Percentiles rank a stretch among this genome's conserved stretches.
Conservation (phyloP, 2,329 filamentous ascomycete genomes). For the Aspergillus sp. region DNA sequence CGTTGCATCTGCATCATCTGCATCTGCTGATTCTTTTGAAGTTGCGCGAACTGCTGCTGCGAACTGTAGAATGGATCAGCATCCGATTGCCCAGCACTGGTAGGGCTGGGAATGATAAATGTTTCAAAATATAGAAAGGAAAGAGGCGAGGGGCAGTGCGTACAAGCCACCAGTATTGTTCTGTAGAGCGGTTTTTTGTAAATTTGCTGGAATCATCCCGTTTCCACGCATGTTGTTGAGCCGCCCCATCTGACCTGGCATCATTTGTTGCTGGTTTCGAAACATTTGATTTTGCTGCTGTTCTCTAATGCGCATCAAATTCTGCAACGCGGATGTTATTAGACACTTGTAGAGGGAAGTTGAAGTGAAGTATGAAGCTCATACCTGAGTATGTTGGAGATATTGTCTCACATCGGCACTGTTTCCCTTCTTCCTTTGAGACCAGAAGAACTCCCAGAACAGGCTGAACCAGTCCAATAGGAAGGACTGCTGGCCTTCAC, state of each 20-base stretch:
- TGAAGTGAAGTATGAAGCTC: neutral
- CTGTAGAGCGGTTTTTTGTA: constrained; percentile 74
- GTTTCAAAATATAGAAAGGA: neutral
- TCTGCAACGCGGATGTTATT: constrained; percentile 44
- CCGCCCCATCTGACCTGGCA: constrained; percentile 55
- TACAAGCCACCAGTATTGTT: constrained; percentile 59
- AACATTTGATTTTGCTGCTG: constrained; percentile 75
- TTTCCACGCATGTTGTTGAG: constrained; percentile 57
- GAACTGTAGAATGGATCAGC: constrained; percentile 43
- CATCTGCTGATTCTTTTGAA: constrained; percentile 58
- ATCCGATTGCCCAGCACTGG: constrained; percentile 6
- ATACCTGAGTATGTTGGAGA: constrained; percentile 77
- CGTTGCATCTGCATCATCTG: constrained; percentile 79
- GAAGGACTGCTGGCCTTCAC: constrained; percentile 69
- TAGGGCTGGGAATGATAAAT: neutral
- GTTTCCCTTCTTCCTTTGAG: constrained; percentile 70
- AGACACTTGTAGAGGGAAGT: constrained; percentile 17
- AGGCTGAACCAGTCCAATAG: constrained; percentile 97
- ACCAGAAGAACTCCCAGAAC: constrained; percentile 94
- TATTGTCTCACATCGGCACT: constrained; percentile 70
- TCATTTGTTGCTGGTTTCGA: constrained; percentile 64
- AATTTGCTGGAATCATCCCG: constrained; percentile 40
- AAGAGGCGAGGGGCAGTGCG: constrained; percentile 20
- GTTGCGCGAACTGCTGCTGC: constrained; percentile 68
- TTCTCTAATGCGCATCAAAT: constrained; percentile 68